Conservation (phyloP, 257 asterid species). For the Leonotis leonurus region DNA sequence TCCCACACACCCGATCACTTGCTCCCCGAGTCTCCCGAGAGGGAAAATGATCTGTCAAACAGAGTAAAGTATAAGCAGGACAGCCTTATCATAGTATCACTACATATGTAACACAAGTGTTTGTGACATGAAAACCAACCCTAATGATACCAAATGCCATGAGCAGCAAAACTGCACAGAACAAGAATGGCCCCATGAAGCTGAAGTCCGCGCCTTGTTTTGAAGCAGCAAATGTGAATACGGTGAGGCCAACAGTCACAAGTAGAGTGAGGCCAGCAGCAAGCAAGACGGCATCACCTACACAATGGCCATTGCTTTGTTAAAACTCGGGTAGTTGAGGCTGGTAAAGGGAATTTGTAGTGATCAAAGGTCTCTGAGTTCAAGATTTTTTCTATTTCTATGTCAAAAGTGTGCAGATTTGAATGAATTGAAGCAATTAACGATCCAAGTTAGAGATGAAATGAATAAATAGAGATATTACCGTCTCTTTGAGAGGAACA, state of each 20-base stretch:
- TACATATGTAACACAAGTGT: not conserved
- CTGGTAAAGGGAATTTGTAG: not conserved
- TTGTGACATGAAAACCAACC: not conserved
- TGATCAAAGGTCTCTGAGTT: not conserved
- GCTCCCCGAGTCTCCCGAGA: conserved; percentile 26
- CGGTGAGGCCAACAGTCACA: conserved; percentile 39
- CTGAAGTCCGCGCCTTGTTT: conserved; percentile 51
- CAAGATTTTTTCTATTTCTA: not conserved
- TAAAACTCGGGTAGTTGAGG: not conserved
- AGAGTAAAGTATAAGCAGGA: not conserved
- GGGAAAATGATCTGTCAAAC: conserved; percentile 39
- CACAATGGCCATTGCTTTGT: not conserved
- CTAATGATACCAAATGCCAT: conserved; percentile 39
- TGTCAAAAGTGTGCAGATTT: too few species aligned
- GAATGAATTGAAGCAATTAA: too few species aligned
- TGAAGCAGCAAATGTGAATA: conserved; percentile 64
- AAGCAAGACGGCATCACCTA: conserved; percentile 43
- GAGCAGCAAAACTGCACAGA: conserved; percentile 45
- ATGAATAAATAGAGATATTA: not conserved
- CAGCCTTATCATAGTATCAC: not conserved
- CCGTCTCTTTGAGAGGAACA: conserved; percentile 42
- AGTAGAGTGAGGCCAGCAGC: conserved; percentile 57
- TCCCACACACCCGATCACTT: conserved; percentile 42
- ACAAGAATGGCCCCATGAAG: conserved; percentile 61
- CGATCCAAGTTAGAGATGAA: not conserved